Conservation (phyloP, 805 yeast species). For the Candida berthetii region DNA sequence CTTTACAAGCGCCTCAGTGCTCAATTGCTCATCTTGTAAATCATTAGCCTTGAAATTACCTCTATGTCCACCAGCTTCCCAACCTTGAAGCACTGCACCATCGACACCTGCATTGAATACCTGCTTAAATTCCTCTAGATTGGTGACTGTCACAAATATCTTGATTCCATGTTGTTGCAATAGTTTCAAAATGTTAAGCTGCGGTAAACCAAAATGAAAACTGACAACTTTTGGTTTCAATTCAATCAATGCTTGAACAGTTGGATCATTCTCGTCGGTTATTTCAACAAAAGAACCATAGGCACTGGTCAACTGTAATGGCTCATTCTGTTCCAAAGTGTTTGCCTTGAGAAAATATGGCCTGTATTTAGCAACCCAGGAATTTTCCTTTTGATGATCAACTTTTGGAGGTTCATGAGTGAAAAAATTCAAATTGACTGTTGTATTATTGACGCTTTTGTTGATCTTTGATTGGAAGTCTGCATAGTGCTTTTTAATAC, state of each 20-base stretch:
- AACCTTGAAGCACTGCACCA: conserved; percentile 49
- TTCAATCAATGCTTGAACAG: conserved; percentile 12
- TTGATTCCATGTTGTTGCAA: conserved; percentile 32
- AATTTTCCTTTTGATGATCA: conserved; percentile 8
- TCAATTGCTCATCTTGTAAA: conserved; percentile 23
- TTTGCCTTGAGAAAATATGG: neutral
- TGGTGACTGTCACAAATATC: conserved; percentile 43
- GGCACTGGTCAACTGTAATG: neutral
- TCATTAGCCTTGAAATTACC: conserved; percentile 37
- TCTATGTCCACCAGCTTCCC: conserved; percentile 64
- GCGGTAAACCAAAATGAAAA: conserved; percentile 49
- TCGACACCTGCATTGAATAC: conserved; percentile 30
- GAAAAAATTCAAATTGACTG: conserved; percentile 42
- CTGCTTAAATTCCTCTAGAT: conserved; percentile 32
- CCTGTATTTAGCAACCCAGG: conserved; percentile 17
- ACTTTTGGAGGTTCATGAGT: conserved; percentile 26
- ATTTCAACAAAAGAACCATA: conserved; percentile 1
- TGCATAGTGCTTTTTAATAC: conserved; percentile 6
- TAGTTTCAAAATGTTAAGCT: conserved; percentile 20
- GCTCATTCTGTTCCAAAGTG: neutral
- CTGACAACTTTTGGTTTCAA: conserved; percentile 38
- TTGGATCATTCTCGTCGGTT: conserved; percentile 3
- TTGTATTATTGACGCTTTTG: conserved; percentile 2
- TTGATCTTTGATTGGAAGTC: conserved; percentile 8
- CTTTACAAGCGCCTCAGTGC: conserved; percentile 24